Evolutionary conservation across 2,329 filamentous ascomycete species (phyloP).

Genomic region (Neocucurbitaria cava): DNA sequence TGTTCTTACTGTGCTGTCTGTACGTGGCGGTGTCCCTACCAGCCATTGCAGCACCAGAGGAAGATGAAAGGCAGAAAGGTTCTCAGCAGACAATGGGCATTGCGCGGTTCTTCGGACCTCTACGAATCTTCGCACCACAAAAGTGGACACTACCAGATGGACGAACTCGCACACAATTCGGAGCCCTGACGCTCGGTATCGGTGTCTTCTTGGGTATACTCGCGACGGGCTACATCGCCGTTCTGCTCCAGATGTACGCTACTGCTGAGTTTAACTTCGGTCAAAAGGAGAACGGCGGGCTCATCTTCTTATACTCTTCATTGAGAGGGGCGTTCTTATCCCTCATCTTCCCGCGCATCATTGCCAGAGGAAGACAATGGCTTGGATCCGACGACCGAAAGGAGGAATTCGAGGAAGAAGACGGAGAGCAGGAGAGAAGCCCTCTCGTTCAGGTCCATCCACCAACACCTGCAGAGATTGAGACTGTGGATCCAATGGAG

Average conservation of each 20-base stretch:
- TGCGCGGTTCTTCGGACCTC: slow-evolving; percentile 66
- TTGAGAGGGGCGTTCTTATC: slow-evolving; percentile 55
- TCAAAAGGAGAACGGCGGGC: slow-evolving; percentile 53
- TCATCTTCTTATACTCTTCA: slow-evolving; percentile 55
- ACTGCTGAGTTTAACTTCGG: slow-evolving; percentile 55
- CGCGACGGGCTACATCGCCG: slow-evolving; percentile 71
- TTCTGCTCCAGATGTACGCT: slow-evolving; percentile 61
- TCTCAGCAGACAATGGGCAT: slow-evolving; percentile 48
- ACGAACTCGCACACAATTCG: slow-evolving; percentile 62
- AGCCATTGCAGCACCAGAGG: slow-evolving; percentile 54
- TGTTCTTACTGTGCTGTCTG: slow-evolving; percentile 57
- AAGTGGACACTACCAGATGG: slow-evolving; percentile 62
- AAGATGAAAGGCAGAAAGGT: slow-evolving; percentile 41
- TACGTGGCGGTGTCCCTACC: slow-evolving; percentile 55
- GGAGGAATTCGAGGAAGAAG: slow-evolving; percentile 3
- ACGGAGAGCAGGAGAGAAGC: slow-evolving; percentile 12
- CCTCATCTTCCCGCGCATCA: slow-evolving; percentile 54
- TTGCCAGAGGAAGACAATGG: slow-evolving; percentile 24
- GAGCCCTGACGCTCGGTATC: slow-evolving; percentile 67
- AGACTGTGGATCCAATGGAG: slow-evolving; percentile 57
- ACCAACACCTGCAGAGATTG: slow-evolving; percentile 39
- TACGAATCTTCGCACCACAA: slow-evolving; percentile 67
- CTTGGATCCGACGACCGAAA: neutral
- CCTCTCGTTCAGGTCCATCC: slow-evolving; percentile 31
- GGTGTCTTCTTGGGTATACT: slow-evolving; percentile 74